Base-by-base conservation (phyloP, 805 yeast genomes). In the Candida argentea region DNA sequence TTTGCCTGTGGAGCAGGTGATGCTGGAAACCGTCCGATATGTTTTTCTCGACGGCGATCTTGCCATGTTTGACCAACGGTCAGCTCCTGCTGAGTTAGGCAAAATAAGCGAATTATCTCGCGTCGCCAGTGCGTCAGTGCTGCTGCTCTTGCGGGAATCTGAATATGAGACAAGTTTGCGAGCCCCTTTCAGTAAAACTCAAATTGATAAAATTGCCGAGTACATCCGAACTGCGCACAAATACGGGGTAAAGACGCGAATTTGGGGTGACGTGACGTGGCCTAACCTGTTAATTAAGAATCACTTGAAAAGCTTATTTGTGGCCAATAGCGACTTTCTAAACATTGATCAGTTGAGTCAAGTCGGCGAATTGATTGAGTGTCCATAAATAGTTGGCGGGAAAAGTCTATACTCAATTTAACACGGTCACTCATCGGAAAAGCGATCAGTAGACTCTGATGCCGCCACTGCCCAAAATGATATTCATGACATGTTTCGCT, bases 231-330 rank as follows among this genome's bases (percentile, higher is more conserved):
- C 33, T 10, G 76, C 82, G 2, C 83, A 76, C 39, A 42, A 48
- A 3, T 33, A 52, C 27, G 70, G 72, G 8, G 41, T 78, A 22
- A 60, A 64, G 37, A 69, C 83, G 0, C 56, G 89, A 31, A 55
- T 78, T 17, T 80, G 87, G 87, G 86, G 76, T 12, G 74, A 73
- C 6, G 76, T 83, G 1, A 58, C 59, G 28, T 78, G 85, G 85
- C 86, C 87, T 4, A 45, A 48, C 2, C 34, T 41, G 9, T 46
- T 55, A 16, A 60, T 71, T 33, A 46, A 66, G 25, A 44, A 44
- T 3, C 63, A 75, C 22, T 70, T 79, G 72, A 40, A 50, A 28
- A 70, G 67, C 31, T 52, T 74, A 10, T 44, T 62, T 24, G 53
- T 50, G 11, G 34, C 58, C 9, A 76, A 74, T 2, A 60, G 70